Evolutionary conservation across 2,329 filamentous ascomycete species (phyloP).

Genomic region (Trichophyton rubrum): DNA sequence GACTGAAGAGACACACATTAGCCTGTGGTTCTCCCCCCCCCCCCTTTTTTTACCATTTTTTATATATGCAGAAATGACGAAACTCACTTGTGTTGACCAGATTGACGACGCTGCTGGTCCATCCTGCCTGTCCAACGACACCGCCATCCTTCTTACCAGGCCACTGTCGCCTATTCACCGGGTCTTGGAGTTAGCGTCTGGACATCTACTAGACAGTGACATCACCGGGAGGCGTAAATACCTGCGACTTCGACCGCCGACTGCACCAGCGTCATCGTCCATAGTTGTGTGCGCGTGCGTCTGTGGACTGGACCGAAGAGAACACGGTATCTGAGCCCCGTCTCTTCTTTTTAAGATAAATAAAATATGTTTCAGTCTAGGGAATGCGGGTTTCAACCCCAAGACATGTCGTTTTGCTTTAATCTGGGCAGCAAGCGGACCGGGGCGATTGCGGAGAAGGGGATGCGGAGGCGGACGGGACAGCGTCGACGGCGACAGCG

Average conservation of each 20-base stretch:
- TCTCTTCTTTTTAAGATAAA: not conserved
- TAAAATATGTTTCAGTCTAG: not conserved
- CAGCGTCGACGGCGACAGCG: not conserved
- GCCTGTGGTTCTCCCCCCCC: not conserved
- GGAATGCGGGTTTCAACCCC: not conserved
- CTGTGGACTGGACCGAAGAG: not conserved
- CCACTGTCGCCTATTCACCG: conserved; percentile 13
- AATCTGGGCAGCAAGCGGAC: not conserved
- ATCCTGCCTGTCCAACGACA: conserved; percentile 62
- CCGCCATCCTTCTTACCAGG: conserved; percentile 59
- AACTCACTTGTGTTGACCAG: conserved; percentile 78
- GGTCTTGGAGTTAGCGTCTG: not conserved
- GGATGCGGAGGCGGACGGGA: not conserved
- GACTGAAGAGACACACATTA: conserved; percentile 40
- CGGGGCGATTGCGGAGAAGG: not conserved
- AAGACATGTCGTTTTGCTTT: conserved; percentile 4
- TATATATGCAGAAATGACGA: not conserved
- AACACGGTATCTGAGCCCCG: not conserved
- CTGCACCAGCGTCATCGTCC: conserved; percentile 10
- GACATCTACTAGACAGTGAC: not conserved
- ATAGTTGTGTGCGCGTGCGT: conserved; percentile 1
- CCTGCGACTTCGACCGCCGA: conserved; percentile 9
- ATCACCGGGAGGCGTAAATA: conserved; percentile 1
- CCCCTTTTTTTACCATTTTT: not conserved
- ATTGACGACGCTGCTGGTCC: conserved; percentile 86